phyloP scores from a whole-genome alignment of 2,329 filamentous ascomycete genomes.

The Colletotrichum cuscutae region DNA sequence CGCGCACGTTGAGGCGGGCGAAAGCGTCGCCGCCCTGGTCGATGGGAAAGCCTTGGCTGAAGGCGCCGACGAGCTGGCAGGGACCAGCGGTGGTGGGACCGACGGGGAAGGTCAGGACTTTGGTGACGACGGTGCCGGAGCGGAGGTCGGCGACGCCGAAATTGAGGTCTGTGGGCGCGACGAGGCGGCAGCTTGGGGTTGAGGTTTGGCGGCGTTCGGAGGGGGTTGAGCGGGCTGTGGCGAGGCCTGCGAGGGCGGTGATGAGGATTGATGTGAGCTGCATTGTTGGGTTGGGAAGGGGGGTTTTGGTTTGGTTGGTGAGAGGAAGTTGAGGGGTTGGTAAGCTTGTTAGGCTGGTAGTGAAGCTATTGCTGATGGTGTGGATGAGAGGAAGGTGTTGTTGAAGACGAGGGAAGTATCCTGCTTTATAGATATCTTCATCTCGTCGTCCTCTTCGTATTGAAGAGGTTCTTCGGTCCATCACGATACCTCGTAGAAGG shows the following conservation, averaged over 20 bases:
- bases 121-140: slow-evolving; percentile 19
- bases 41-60: slow-evolving; percentile 23
- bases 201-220: slow-evolving; percentile 13
- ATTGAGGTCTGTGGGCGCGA: slow-evolving; percentile 19
- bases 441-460: neutral
- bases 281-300: slow-evolving; percentile 4
- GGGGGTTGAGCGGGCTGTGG: slow-evolving; percentile 8
- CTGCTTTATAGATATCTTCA: slow-evolving; percentile 1
- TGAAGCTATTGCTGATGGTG: slow-evolving; percentile 14
- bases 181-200: slow-evolving; percentile 9
- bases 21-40: slow-evolving; percentile 17
- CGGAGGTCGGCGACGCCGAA: slow-evolving; percentile 23
- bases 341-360: neutral
- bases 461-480: neutral
- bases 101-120: slow-evolving; percentile 16
- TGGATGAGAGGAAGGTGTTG: neutral
- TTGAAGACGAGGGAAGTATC: neutral
- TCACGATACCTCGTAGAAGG: neutral
- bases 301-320: neutral
- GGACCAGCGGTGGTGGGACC: slow-evolving; percentile 14
- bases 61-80: slow-evolving; percentile 26
- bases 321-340: neutral
- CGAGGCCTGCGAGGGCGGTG: slow-evolving; percentile 6
- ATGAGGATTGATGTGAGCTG: slow-evolving; percentile 25
- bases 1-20: slow-evolving; percentile 24